Conservation (phyloP, 2,329 filamentous ascomycete genomes). For the Aspergillus sp. region DNA sequence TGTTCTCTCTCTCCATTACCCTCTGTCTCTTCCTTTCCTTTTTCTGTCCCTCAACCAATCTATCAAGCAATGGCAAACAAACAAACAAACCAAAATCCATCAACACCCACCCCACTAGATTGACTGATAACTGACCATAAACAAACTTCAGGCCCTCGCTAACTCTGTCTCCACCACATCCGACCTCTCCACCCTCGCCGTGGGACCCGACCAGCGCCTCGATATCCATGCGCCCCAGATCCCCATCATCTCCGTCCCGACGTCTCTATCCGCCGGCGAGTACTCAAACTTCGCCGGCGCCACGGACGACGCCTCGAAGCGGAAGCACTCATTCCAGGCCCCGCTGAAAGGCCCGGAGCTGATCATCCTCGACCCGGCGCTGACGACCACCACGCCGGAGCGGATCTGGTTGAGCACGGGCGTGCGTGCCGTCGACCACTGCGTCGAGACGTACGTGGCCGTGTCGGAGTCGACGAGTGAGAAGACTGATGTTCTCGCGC, state of each 20-base stretch:
- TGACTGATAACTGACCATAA: neutral
- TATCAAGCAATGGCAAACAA: too few species aligned
- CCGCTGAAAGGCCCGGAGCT: conserved; percentile 49
- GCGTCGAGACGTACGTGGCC: conserved; percentile 56
- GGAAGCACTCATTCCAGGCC: conserved; percentile 37
- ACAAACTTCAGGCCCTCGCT: conserved; percentile 42
- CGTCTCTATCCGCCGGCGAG: conserved; percentile 44
- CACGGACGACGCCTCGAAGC: conserved; percentile 35
- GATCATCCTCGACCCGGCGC: conserved; percentile 58
- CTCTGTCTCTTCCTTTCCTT: neutral
- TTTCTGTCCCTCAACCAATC: too few species aligned
- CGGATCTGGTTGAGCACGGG: conserved; percentile 49
- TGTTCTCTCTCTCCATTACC: neutral
- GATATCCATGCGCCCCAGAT: conserved; percentile 27
- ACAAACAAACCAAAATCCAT: too few species aligned
- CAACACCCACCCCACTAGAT: too few species aligned
- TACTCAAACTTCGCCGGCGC: conserved; percentile 43
- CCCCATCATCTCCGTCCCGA: conserved; percentile 42
- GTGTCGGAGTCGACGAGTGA: conserved; percentile 28
- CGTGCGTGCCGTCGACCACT: conserved; percentile 58
- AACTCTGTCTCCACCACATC: conserved; percentile 44
- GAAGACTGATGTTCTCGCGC: conserved; percentile 38
- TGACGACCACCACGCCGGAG: conserved; percentile 58
- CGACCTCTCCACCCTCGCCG: conserved; percentile 40
- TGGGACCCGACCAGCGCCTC: conserved; percentile 25